phyloP scores from a whole-genome alignment of 306 rosid species.

The Glycine tomentella region DNA sequence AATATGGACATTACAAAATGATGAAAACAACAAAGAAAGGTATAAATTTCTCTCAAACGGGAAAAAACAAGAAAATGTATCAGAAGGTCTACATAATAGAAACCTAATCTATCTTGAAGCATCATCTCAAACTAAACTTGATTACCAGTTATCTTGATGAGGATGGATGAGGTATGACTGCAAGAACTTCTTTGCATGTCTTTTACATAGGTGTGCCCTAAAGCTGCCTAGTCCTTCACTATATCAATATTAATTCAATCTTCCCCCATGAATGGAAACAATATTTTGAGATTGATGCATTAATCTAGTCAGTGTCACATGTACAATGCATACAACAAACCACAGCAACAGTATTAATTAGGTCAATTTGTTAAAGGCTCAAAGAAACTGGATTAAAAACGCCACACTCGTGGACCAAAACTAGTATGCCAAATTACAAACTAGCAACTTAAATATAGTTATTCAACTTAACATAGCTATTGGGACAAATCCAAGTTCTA shows the following conservation, averaged over 20 bases:
- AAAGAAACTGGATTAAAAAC: too few relatives aligned
- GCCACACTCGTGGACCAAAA: too few relatives aligned
- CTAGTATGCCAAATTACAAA: constrained; percentile 1
- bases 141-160: constrained; percentile 10
- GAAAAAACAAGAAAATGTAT: constrained; percentile 48
- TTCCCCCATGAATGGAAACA: background rate
- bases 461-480: constrained; percentile 20
- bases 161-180: constrained; percentile 31
- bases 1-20: background rate
- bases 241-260: constrained; percentile 25
- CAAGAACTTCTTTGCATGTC: constrained; percentile 24
- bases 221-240: constrained; percentile 21
- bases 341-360: too few relatives aligned
- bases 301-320: too few relatives aligned
- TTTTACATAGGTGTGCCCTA: constrained; percentile 13
- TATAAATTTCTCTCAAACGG: background rate
- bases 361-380: too few relatives aligned
- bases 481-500: too few relatives aligned
- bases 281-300: too few relatives aligned
- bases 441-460: background rate
- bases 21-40: background rate
- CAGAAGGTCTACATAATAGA: too few relatives aligned
- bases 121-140: background rate
- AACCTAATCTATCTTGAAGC: too few relatives aligned
- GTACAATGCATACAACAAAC: too few relatives aligned